phyloP scores from a whole-genome alignment of 768 basidiomycete genomes.

The Podaxis sp. region DNA sequence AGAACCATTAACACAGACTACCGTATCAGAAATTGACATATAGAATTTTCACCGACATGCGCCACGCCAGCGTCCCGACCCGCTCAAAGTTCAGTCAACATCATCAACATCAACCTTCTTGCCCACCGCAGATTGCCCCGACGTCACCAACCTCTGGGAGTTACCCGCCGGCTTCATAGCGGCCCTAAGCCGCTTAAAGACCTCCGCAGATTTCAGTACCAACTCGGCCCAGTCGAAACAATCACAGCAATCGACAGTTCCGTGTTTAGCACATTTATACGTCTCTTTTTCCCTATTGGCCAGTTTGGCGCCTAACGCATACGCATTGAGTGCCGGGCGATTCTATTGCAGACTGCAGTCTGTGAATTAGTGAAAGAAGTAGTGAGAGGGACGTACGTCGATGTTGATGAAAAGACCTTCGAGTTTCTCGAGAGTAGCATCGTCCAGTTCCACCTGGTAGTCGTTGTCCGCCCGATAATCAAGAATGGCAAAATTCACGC shows the following conservation, averaged over 20 bases:
- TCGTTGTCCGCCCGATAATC: conserved; percentile 34
- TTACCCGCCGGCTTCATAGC: neutral
- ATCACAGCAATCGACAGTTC: neutral
- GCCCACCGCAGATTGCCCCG: neutral
- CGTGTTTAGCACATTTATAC: neutral
- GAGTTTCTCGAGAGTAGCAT: conserved; percentile 17
- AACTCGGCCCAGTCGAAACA: neutral
- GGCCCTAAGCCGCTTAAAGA: neutral
- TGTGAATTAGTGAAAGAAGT: neutral
- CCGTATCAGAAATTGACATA: too few species aligned
- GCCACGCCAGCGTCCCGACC: too few species aligned
- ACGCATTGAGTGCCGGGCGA: neutral
- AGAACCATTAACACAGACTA: too few species aligned
- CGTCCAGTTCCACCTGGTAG: conserved; percentile 19
- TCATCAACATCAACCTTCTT: neutral
- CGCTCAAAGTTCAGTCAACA: neutral
- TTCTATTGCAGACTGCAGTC: neutral
- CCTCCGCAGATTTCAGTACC: neutral
- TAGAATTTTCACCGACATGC: too few species aligned
- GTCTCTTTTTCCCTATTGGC: neutral
- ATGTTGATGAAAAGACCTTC: conserved; percentile 13
- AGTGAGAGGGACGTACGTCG: conserved; percentile 10
- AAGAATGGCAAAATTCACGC: conserved; percentile 29
- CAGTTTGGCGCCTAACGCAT: neutral
- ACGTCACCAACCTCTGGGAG: neutral